Base-by-base conservation (phyloP, 1,139 yeast genomes). In the Pichia sp. region DNA sequence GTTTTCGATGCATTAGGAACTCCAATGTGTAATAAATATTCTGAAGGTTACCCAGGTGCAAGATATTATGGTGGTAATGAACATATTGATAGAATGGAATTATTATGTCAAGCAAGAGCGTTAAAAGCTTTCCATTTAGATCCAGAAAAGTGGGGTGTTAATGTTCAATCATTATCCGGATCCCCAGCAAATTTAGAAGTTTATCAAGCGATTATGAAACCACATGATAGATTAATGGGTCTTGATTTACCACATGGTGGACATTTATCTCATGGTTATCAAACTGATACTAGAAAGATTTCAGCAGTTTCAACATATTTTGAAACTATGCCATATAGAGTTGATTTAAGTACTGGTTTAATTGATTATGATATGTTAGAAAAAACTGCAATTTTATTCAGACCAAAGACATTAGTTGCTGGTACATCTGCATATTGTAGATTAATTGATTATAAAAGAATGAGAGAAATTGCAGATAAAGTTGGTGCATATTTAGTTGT, bases 401-500 rank as follows among this genome's bases (percentile, higher is more conserved):
- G 98, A 73, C 99, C 99, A 66, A 91, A 93, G 77, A 84, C 90
- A 57, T 75, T 93, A 60, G 96, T 93, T 61, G 98, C 99, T 55
- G 99, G 99, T 73, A 89, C 98, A 59, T 88, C 96, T 58, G 98
- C 99, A 58, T 93, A 93, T 79, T 87, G 96, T 70, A 84, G 98
- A 72, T 77, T 88, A 67, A 88, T 93, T 65, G 98, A 93, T 74
- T 93, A 91, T 80, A 83, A 84, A 74, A 85, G 90, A 75, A 89
- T 93, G 96, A 83, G 96, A 70, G 89, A 86, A 73, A 91, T 93
- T 64, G 96, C 99, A 56, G 97, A 93, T 74, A 84, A 83, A 66
- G 96, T 90, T 62, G 97, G 96, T 67, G 98, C 98, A 52, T 93
- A 91, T 74, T 79, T 93, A 64, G 83, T 93, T 73, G 95, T 89